phyloP scores from a whole-genome alignment of 1,284 basidiomycete genomes.

The Cutaneotrichosporon cavernicola region DNA sequence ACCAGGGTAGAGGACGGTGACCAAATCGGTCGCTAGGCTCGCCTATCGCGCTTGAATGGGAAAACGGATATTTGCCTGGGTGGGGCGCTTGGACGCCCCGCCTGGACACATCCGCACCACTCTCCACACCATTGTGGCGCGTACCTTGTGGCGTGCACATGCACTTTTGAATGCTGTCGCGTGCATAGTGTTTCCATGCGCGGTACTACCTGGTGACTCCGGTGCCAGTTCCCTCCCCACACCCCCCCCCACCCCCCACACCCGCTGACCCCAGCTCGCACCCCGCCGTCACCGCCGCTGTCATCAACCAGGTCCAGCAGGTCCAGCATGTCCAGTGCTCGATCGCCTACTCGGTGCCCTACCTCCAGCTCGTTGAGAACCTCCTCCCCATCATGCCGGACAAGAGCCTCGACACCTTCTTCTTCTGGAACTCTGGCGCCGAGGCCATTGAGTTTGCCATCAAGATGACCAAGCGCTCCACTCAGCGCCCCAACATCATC shows the following conservation, averaged over 20 bases:
- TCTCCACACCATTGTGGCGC: too few relatives aligned
- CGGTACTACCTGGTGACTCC: background rate
- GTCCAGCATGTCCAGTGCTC: slow-evolving; percentile 70
- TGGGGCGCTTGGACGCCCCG: background rate
- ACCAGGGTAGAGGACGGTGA: background rate
- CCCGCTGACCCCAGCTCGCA: slow-evolving; percentile 62
- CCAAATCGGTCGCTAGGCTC: background rate
- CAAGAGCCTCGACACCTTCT: slow-evolving; percentile 64
- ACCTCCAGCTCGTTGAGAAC: slow-evolving; percentile 30
- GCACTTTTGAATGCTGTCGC: background rate
- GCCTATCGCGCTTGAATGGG: slow-evolving; percentile 7
- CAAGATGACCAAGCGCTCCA: slow-evolving; percentile 65
- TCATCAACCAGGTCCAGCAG: slow-evolving; percentile 76
- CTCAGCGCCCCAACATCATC: slow-evolving; percentile 80
- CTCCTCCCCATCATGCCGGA: slow-evolving; percentile 32
- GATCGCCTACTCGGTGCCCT: slow-evolving; percentile 24
- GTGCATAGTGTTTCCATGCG: background rate
- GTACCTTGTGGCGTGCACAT: too few relatives aligned
- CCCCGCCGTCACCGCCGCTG: slow-evolving; percentile 76
- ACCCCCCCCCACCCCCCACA: background rate
- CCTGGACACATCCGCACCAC: background rate
- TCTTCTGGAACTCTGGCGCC: slow-evolving; percentile 82
- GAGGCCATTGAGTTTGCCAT: slow-evolving; percentile 36
- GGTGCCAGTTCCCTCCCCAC: background rate
- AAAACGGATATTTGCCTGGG: slow-evolving; percentile 1